Evolutionary conservation across 2,329 filamentous ascomycete species (phyloP).

Genomic region (Diaporthe sp.): DNA sequence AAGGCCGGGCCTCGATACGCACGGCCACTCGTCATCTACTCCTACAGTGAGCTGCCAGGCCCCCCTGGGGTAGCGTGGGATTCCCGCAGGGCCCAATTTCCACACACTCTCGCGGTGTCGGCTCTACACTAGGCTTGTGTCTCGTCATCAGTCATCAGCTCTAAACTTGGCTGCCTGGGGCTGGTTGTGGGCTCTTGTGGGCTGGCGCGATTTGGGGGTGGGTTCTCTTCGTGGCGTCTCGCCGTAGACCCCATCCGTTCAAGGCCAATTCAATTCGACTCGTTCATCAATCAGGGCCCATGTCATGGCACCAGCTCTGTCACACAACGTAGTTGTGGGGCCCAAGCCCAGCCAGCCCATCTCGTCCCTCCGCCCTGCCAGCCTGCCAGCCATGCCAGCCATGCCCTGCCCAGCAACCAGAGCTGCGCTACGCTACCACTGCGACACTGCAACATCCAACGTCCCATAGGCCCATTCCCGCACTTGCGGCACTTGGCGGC

Average conservation of each 20-base stretch:
- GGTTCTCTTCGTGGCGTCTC: constrained; percentile 15
- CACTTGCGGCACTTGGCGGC: neutral
- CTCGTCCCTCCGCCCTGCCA: neutral
- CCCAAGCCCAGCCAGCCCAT: neutral
- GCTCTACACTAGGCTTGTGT: neutral
- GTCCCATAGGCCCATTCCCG: neutral
- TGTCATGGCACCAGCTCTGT: neutral
- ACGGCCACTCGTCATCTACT: neutral
- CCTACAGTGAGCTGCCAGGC: neutral
- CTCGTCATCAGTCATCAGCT: neutral
- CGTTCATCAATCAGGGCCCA: neutral
- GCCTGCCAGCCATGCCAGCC: neutral
- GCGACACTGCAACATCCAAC: neutral
- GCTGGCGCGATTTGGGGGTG: constrained; percentile 6
- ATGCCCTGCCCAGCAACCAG: neutral
- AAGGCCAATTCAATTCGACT: neutral
- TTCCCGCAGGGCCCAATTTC: constrained; percentile 1
- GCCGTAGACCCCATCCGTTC: constrained; percentile 15
- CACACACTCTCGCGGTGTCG: neutral
- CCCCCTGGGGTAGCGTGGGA: constrained; percentile 14
- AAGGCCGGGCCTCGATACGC: neutral
- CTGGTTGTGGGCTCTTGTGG: neutral
- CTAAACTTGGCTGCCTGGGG: constrained; percentile 2
- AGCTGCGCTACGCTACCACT: neutral
- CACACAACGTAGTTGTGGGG: neutral